Base-by-base conservation (phyloP, 2,329 filamentous ascomycete genomes). In the Exophiala mesophila region DNA sequence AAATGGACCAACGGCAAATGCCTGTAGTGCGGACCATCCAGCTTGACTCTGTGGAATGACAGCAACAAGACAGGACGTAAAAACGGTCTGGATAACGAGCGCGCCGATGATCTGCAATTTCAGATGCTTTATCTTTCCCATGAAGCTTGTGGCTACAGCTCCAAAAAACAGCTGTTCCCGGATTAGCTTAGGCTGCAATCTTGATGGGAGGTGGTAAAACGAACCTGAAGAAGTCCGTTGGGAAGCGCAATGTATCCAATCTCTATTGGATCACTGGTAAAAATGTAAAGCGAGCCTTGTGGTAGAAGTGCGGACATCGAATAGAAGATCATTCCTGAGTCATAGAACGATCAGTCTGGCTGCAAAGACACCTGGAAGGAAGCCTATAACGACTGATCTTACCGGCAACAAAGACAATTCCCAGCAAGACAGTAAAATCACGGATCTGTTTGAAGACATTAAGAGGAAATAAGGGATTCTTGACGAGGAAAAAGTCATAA, bases 291-390 rank as follows among this genome's bases (percentile, higher is more conserved):
- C 41, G 72, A 63, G n/a, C 66, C 63, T 7, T 63, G 63, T 2
- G 69, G 70, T 64, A 68, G 70, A 9, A 72, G 60, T 9, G 69
- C 59, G 5, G 62, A 68, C 43, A 73, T 55, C 9, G 60, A 62
- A 55, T 67, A 72, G 55, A 68, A 73, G 5, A 71, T 57, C 62
- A 69, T 68, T 16, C 47, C 47, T 34, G 21, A 20, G n/a, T n/a
- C n/a, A n/a, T n/a, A n/a, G n/a, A 15, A 43, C 31, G 28, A 36
- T 31, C n/a, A 31, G 29, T 31, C 5, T 31, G 7, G n/a, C n/a
- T n/a, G n/a, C n/a, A n/a, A n/a, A 6, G 29, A 16, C 17, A 7
- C n/a, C n/a, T 5, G 5, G n/a, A 31, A 31, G n/a, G n/a, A 31
- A 13, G n/a, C n/a, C n/a, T n/a, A 6, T 16, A 31, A 8, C 29